A percentile compares a stretch with the other conserved stretches of the same genome.
phyloP scores from a whole-genome alignment of 768 basidiomycete genomes.

The Rickenella mellea region DNA sequence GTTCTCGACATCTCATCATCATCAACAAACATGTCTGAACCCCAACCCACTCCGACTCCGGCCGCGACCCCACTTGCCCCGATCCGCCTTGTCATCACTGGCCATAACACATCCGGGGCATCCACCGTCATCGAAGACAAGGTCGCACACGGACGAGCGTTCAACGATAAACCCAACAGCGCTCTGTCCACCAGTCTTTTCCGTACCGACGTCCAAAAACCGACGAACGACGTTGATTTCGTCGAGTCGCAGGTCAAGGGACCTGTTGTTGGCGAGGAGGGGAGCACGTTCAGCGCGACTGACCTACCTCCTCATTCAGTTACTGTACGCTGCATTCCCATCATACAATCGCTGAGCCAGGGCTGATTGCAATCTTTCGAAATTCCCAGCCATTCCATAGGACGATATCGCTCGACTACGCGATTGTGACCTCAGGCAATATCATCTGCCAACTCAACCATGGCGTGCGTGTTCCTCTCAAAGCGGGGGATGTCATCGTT shows the following conservation, averaged over 20 bases:
- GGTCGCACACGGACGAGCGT: too few species aligned
- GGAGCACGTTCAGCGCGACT: background rate
- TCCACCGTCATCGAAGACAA: background rate
- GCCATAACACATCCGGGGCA: background rate
- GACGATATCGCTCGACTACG: conserved; percentile 16
- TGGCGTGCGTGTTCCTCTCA: conserved; percentile 11
- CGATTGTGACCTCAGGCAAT: conserved; percentile 12
- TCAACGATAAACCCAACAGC: too few species aligned
- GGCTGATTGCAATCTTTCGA: background rate
- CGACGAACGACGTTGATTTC: background rate
- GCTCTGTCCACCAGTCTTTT: conserved; percentile 1
- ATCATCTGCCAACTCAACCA: conserved; percentile 15
- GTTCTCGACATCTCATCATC: too few species aligned
- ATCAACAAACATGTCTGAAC: too few species aligned
- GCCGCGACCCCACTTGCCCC: too few species aligned
- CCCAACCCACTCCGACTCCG: too few species aligned
- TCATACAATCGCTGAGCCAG: background rate
- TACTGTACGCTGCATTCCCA: background rate
- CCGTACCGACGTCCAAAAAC: background rate
- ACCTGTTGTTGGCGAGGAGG: background rate
- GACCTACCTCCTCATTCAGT: background rate
- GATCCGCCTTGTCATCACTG: background rate
- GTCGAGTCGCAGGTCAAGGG: background rate
- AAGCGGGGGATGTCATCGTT: conserved; percentile 14
- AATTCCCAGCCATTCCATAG: conserved; percentile 16